These are phyloP conservation scores for Crithidia bombi DNA, from an alignment of 208 protist genomes.

Conservation along the genomic window DNA sequence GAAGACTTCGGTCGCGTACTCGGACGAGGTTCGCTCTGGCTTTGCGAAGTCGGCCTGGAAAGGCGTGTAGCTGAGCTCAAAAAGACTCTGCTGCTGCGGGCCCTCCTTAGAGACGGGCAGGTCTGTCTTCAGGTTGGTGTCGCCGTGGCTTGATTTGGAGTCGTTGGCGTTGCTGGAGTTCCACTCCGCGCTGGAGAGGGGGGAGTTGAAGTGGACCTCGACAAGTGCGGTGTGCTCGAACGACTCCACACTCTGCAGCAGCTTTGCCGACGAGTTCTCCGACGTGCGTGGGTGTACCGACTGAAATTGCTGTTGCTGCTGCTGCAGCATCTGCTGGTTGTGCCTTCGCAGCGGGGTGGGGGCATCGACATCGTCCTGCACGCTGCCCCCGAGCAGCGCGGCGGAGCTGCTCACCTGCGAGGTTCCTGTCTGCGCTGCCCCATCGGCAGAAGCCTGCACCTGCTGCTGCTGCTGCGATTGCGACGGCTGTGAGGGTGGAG, in stretches of 20 bases:
- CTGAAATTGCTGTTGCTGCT: constrained; percentile 5
- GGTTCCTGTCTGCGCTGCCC: too few species aligned
- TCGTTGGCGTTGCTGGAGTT: constrained; percentile 9
- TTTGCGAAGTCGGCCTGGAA: constrained; percentile 26
- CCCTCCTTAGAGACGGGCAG: not conserved
- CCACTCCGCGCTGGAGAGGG: constrained; percentile 13
- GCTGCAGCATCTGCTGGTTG: not conserved
- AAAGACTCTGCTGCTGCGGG: constrained; percentile 16
- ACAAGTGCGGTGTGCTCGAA: constrained; percentile 10
- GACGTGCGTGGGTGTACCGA: not conserved
- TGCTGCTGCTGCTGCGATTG: not conserved
- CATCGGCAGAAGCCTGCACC: too few species aligned
- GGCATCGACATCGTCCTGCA: constrained; percentile 12
- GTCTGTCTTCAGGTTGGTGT: not conserved
- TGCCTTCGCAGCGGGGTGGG: not conserved
- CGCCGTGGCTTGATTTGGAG: constrained; percentile 13
- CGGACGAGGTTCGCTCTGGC: not conserved
- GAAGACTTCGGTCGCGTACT: constrained; percentile 13
- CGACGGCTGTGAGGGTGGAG: not conserved
- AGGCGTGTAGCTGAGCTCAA: constrained; percentile 26
- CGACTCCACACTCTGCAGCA: constrained; percentile 10
- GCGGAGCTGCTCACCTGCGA: constrained; percentile 3
- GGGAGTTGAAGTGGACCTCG: constrained; percentile 6
- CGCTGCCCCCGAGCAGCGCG: not conserved
- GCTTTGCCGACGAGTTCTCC: not conserved